Percentiles rank a stretch among this genome's conserved stretches.
Conservation (phyloP, 2,329 filamentous ascomycete species). For the Samsoniella hepiali region DNA sequence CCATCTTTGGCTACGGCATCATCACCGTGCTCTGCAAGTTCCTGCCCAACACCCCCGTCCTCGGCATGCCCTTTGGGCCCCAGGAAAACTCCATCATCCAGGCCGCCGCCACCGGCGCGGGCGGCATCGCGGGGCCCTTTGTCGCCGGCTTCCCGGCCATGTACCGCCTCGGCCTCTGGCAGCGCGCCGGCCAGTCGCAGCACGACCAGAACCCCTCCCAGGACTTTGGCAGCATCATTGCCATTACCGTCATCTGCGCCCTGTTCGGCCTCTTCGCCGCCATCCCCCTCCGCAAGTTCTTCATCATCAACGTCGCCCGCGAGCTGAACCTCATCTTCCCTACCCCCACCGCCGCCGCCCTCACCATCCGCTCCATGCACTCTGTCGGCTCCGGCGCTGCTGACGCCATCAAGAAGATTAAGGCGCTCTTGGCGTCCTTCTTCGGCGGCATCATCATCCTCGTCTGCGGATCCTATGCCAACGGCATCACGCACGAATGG, state of each 20-base stretch:
- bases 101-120: conserved; percentile 56
- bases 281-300: conserved; percentile 63
- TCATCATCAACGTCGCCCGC: conserved; percentile 61
- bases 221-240: conserved; percentile 57
- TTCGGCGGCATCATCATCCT: conserved; percentile 47
- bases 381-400: conserved; percentile 47
- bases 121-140: conserved; percentile 55
- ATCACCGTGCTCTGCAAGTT: conserved; percentile 51
- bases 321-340: conserved; percentile 59
- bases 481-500: conserved; percentile 59
- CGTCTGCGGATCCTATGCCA: conserved; percentile 55
- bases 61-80: conserved; percentile 55
- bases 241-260: conserved; percentile 58
- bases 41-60: conserved; percentile 46
- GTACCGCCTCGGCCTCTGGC: conserved; percentile 49
- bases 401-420: conserved; percentile 55
- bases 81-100: conserved; percentile 62
- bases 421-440: conserved; percentile 52
- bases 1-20: conserved; percentile 58
- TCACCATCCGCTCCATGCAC: conserved; percentile 63
- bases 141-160: conserved; percentile 58
- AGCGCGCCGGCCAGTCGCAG: not conserved
- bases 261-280: conserved; percentile 64
- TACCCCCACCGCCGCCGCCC: conserved; percentile 55
- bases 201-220: conserved; percentile 46